Percentiles rank a stretch among this genome's conserved stretches.
Evolutionary conservation across 306 rosid genomes (phyloP).

Genomic region (Herpetospermum pedunculosum): DNA sequence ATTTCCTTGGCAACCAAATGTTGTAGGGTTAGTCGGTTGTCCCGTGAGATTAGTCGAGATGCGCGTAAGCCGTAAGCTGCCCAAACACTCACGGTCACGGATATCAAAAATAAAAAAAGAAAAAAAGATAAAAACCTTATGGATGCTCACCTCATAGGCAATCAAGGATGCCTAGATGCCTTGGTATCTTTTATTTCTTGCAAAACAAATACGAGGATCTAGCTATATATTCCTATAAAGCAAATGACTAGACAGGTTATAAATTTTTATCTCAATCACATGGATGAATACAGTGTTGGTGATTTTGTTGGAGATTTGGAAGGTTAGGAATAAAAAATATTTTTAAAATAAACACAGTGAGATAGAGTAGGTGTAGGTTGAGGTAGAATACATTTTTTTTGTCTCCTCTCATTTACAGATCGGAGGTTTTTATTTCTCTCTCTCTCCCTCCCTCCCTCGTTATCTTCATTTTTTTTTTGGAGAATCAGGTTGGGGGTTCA

Average conservation of each 20-base stretch:
- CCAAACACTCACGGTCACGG: no score
- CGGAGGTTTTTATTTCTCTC: not conserved
- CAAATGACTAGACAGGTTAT: not conserved
- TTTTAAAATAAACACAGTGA: not conserved
- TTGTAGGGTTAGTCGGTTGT: no score
- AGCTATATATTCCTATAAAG: not conserved
- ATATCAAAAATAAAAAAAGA: no score
- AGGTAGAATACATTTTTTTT: not conserved
- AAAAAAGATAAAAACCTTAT: no score
- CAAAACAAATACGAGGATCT: not conserved
- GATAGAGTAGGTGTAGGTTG: not conserved
- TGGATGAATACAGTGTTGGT: not conserved
- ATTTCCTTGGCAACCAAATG: no score
- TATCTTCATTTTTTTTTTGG: no score
- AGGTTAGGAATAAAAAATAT: not conserved
- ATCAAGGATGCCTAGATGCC: not conserved
- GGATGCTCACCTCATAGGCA: not conserved
- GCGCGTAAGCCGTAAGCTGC: no score
- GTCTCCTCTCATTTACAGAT: not conserved
- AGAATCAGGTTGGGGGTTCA: not conserved
- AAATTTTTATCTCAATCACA: not conserved
- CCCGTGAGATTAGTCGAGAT: no score
- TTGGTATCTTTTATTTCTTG: not conserved
- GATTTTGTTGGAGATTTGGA: not conserved
- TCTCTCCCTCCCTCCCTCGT: no score